Percentiles rank a stretch among this genome's conserved stretches.
These are phyloP conservation scores for Ettlia oleoabundans DNA, from an alignment of 139 green algal genomes.

Conservation along the genomic window DNA sequence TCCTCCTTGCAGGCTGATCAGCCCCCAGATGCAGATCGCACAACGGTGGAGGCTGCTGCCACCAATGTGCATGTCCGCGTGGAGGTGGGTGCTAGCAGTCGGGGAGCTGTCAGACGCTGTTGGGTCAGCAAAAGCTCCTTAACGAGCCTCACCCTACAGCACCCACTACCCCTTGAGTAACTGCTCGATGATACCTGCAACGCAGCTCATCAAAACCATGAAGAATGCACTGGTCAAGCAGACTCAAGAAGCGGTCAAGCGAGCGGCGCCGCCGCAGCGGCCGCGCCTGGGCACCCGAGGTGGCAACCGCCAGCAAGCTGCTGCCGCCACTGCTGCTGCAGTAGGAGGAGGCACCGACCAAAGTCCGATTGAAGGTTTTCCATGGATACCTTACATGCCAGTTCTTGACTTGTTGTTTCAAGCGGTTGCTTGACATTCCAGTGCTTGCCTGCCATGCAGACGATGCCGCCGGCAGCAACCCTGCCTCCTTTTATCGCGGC, in stretches of 20 bases:
- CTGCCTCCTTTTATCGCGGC: not conserved
- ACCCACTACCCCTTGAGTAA: too few species aligned
- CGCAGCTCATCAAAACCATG: constrained; percentile 33
- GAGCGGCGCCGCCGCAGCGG: not conserved
- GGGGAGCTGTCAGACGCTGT: too few species aligned
- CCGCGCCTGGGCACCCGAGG: not conserved
- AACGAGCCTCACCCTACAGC: too few species aligned
- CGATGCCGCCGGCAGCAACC: not conserved
- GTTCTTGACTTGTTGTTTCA: too few species aligned
- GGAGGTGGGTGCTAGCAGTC: too few species aligned
- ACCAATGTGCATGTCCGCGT: constrained; percentile 9
- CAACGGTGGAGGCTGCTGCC: not conserved
- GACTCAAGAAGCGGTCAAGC: constrained; percentile 17
- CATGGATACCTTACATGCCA: too few species aligned
- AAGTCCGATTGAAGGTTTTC: too few species aligned
- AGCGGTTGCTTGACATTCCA: too few species aligned
- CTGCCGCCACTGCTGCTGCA: not conserved
- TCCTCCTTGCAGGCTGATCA: not conserved
- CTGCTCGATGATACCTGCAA: too few species aligned
- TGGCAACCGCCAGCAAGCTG: not conserved
- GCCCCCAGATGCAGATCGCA: not conserved
- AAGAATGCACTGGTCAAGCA: constrained; percentile 28
- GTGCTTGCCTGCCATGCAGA: too few species aligned
- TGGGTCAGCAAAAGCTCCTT: too few species aligned
- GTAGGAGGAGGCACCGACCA: not conserved